Evolutionary conservation across 2,329 filamentous ascomycete genomes (phyloP).

Genomic region (Fusarium duplospermum): DNA sequence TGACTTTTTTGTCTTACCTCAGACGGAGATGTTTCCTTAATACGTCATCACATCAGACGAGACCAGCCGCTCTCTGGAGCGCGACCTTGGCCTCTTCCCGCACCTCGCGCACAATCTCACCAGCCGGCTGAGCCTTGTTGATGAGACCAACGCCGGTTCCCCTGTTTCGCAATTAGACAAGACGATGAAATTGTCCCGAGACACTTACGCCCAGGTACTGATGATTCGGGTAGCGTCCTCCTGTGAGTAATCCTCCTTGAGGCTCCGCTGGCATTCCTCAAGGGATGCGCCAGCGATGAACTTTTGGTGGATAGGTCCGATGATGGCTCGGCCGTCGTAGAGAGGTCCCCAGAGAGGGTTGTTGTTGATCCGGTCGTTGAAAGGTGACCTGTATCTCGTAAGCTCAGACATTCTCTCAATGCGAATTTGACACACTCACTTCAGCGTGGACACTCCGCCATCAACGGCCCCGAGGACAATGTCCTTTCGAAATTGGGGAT

Average conservation of each 20-base stretch:
- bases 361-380: slow-evolving; percentile 56
- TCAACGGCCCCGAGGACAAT: slow-evolving; percentile 55
- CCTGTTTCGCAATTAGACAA: slow-evolving; percentile 36
- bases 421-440: slow-evolving; percentile 47
- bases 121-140: slow-evolving; percentile 54
- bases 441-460: slow-evolving; percentile 58
- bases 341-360: slow-evolving; percentile 54
- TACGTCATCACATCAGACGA: slow-evolving; percentile 12
- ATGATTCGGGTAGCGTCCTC: slow-evolving; percentile 49
- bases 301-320: slow-evolving; percentile 54
- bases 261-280: slow-evolving; percentile 55
- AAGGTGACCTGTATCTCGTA: slow-evolving; percentile 47
- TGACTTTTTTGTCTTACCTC: not conserved
- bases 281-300: slow-evolving; percentile 54
- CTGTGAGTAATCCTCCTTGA: slow-evolving; percentile 52
- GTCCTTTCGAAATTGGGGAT: slow-evolving; percentile 55
- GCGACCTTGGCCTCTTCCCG: slow-evolving; percentile 51
- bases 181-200: no score
- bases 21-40: not conserved
- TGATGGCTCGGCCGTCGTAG: slow-evolving; percentile 59
- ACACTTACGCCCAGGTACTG: slow-evolving; percentile 54
- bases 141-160: slow-evolving; percentile 60
- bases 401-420: not conserved
- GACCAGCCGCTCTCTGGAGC: slow-evolving; percentile 46
- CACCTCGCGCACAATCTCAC: slow-evolving; percentile 57